phyloP scores from a whole-genome alignment of 148 eudicot species.

The Mesembryanthemum crystallinum region DNA sequence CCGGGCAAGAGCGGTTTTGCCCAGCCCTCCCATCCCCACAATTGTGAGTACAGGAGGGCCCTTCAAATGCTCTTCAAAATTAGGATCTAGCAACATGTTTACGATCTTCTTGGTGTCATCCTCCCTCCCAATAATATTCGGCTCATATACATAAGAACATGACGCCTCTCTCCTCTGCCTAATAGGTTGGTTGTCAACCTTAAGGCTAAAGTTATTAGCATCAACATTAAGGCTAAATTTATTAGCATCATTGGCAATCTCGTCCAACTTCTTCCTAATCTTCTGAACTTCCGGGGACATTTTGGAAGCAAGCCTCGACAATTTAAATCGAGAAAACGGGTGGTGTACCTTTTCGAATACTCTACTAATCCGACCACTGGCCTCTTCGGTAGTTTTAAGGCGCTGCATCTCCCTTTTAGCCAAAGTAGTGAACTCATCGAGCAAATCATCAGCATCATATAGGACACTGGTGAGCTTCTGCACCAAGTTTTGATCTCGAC shows the following conservation, averaged over 20 bases:
- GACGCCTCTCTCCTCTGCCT: not conserved
- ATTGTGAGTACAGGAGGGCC: not conserved
- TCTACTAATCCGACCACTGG: too few species aligned
- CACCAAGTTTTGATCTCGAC: not conserved
- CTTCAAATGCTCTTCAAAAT: too few species aligned
- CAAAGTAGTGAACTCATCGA: not conserved
- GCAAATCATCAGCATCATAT: constrained; percentile 3
- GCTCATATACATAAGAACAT: not conserved
- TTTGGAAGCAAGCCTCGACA: not conserved
- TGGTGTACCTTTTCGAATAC: not conserved
- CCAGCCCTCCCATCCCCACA: not conserved
- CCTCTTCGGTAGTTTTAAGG: too few species aligned
- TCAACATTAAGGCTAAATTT: too few species aligned
- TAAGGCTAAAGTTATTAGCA: too few species aligned
- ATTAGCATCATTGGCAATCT: not conserved
- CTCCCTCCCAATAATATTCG: not conserved
- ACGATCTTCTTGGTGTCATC: not conserved
- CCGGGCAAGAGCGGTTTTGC: not conserved
- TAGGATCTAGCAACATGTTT: not conserved
- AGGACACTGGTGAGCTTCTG: not conserved
- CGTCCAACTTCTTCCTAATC: not conserved
- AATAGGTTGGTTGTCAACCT: not conserved
- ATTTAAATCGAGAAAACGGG: not conserved
- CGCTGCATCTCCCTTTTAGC: not conserved
- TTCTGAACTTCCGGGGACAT: not conserved